Conservation (phyloP, 2,329 filamentous ascomycete genomes). For the Mycosphaerella sp. region DNA sequence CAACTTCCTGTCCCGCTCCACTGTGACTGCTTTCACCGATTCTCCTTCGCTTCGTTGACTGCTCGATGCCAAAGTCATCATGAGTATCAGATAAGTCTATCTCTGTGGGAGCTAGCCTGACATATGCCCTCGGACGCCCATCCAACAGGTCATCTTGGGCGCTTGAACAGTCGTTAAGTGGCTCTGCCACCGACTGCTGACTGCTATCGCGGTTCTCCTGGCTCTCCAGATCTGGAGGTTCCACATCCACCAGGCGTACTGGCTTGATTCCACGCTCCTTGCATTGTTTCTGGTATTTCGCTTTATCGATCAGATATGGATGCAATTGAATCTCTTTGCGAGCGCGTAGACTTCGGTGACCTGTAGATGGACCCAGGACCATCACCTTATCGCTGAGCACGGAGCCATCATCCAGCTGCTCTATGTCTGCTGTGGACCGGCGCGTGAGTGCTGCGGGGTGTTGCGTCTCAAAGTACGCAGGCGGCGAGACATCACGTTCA, state of each 20-base stretch:
- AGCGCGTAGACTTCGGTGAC: slow-evolving; percentile 37
- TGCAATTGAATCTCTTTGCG: slow-evolving; percentile 46
- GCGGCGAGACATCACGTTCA: slow-evolving; percentile 25
- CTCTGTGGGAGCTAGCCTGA: background rate
- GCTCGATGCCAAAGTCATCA: background rate
- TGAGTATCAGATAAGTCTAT: background rate
- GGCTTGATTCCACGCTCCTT: slow-evolving; percentile 42
- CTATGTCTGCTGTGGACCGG: background rate
- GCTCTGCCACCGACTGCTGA: slow-evolving; percentile 1
- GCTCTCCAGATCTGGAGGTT: slow-evolving; percentile 14
- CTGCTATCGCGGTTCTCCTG: slow-evolving; percentile 13
- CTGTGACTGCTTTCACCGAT: background rate
- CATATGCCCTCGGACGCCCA: background rate
- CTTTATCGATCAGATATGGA: slow-evolving; percentile 43
- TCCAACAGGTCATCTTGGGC: background rate
- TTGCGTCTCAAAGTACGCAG: slow-evolving; percentile 4
- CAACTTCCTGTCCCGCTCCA: slow-evolving; percentile 2
- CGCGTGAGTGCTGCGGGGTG: no score
- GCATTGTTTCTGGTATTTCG: slow-evolving; percentile 40
- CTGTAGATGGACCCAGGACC: background rate
- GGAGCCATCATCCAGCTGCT: background rate
- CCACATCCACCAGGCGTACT: slow-evolving; percentile 33
- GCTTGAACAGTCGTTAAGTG: background rate
- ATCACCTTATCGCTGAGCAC: background rate
- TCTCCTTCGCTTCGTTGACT: slow-evolving; percentile 3